These are phyloP conservation scores for Piper betle DNA, from an alignment of 164 flowering plant species.

Conservation along the genomic window DNA sequence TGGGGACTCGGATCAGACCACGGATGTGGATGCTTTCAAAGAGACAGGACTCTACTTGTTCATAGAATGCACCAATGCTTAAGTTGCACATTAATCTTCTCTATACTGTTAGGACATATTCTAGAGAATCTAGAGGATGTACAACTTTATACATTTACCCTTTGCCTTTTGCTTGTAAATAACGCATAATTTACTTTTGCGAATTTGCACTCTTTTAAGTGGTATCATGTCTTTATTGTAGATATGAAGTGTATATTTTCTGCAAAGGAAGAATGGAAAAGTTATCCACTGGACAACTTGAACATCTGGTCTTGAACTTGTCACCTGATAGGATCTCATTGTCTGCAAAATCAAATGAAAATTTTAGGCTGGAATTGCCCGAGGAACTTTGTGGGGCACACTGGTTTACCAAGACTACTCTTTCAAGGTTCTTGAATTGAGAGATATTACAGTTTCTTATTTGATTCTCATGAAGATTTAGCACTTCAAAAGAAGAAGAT, in stretches of 20 bases:
- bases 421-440: conserved; percentile 37
- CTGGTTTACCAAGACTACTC: conserved; percentile 75
- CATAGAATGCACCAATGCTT: not conserved
- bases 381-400: conserved; percentile 19
- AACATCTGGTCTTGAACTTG: conserved; percentile 37
- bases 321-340: conserved; percentile 24
- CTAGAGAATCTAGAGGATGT: not conserved
- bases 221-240: conserved; percentile 5
- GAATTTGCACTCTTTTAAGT: not conserved
- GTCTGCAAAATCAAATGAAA: conserved; percentile 25
- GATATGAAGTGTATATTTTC: conserved; percentile 55
- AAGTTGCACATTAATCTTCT: not conserved
- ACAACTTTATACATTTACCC: not conserved
- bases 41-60: too few species aligned
- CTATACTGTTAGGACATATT: not conserved
- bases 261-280: conserved; percentile 29
- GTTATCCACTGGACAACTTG: conserved; percentile 43
- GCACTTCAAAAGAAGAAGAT: not conserved
- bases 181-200: not conserved
- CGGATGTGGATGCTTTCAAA: too few species aligned
- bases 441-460: not conserved
- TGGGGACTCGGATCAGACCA: too few species aligned
- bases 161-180: not conserved
- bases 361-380: conserved; percentile 38
- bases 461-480: not conserved